These are phyloP conservation scores for Pseudozyma sp. DNA, from an alignment of 1,284 basidiomycete genomes.

Conservation along the genomic window DNA sequence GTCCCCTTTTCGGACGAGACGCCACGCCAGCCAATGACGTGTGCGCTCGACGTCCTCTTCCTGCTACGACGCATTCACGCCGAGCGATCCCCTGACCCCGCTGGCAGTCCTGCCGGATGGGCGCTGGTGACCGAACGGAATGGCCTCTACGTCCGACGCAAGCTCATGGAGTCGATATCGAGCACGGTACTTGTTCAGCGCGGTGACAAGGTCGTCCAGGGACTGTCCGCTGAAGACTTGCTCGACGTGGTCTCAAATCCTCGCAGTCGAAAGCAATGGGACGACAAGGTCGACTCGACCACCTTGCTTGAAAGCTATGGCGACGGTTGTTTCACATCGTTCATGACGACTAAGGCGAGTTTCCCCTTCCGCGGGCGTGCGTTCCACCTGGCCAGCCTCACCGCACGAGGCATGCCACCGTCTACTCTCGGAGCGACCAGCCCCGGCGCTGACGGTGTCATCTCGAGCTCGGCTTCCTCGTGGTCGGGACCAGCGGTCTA, in stretches of 20 bases:
- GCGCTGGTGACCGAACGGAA: conserved; percentile 80
- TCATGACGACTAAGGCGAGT: conserved; percentile 74
- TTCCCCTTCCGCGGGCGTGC: conserved; percentile 93
- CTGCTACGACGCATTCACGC: conserved; percentile 63
- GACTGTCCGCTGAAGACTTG: conserved; percentile 88
- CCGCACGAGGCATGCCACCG: conserved; percentile 72
- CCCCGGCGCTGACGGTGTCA: conserved; percentile 22
- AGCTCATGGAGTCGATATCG: conserved; percentile 81
- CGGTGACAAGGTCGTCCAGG: conserved; percentile 91
- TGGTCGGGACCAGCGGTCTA: conserved; percentile 70
- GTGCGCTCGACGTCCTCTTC: conserved; percentile 64
- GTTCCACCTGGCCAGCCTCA: conserved; percentile 82
- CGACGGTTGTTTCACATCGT: conserved; percentile 75
- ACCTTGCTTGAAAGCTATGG: conserved; percentile 83
- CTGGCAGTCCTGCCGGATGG: conserved; percentile 78
- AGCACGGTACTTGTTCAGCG: conserved; percentile 85
- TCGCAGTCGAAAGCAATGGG: conserved; percentile 81
- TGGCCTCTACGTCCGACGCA: conserved; percentile 81
- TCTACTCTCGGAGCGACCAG: conserved; percentile 28
- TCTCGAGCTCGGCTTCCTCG: conserved; percentile 69
- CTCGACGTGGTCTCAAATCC: conserved; percentile 78
- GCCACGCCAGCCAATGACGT: conserved; percentile 61
- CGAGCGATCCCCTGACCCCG: conserved; percentile 69
- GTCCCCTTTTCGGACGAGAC: conserved; percentile 58
- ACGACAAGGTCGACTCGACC: conserved; percentile 81